phyloP scores from a whole-genome alignment of 768 basidiomycete species.

The Strobilomyces dryophilus region DNA sequence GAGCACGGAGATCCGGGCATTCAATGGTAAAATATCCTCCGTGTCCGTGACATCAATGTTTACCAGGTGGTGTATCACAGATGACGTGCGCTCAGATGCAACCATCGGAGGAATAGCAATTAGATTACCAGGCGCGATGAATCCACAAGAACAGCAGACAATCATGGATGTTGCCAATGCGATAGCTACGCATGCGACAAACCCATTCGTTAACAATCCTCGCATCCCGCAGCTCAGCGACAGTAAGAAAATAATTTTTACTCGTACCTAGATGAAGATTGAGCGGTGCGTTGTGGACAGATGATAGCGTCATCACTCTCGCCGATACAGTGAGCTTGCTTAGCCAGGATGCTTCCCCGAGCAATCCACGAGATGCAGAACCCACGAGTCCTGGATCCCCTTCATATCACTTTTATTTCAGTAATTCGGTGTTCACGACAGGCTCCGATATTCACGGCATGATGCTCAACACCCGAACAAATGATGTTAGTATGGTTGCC shows the following conservation, averaged over 20 bases:
- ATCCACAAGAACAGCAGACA: too few species aligned
- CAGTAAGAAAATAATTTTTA: neutral
- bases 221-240: neutral
- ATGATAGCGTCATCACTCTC: neutral
- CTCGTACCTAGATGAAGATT: neutral
- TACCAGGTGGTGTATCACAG: neutral
- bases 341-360: neutral
- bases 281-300: neutral
- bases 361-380: neutral
- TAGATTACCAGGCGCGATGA: too few species aligned
- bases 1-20: neutral
- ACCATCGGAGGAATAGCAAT: too few species aligned
- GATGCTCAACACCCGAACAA: neutral
- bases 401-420: neutral
- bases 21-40: neutral
- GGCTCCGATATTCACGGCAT: neutral
- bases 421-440: neutral
- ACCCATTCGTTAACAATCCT: neutral
- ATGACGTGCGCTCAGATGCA: neutral
- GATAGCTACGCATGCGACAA: too few species aligned
- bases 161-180: too few species aligned
- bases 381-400: neutral
- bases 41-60: too few species aligned
- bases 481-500: neutral
- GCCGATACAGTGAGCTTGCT: constrained; percentile 2